Evolutionary conservation across 208 protist species (phyloP).

Genomic region (Leptomonas seymouri): DNA sequence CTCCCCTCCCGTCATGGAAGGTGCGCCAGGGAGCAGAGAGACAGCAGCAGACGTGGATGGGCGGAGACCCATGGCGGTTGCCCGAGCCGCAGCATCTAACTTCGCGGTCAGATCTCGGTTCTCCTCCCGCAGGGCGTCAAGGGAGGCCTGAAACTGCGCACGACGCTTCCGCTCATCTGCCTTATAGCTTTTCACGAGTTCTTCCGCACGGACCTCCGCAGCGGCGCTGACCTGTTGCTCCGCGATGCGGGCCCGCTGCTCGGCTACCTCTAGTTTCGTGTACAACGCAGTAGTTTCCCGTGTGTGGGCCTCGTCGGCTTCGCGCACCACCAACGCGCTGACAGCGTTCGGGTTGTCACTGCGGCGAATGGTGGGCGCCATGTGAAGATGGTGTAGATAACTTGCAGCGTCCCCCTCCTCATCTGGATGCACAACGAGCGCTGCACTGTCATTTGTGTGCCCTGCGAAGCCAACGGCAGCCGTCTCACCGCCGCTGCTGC

Average conservation of each 20-base stretch:
- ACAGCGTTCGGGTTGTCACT: background rate
- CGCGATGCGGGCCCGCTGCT: constrained; percentile 22
- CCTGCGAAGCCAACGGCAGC: no score
- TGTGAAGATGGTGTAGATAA: no score
- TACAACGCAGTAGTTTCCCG: constrained; percentile 41
- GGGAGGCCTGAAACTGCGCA: constrained; percentile 48
- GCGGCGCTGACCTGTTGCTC: constrained; percentile 30
- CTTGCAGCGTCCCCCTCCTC: background rate
- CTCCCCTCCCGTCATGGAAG: background rate
- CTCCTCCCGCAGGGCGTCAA: constrained; percentile 51
- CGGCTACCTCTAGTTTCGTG: constrained; percentile 29
- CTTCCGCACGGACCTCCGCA: constrained; percentile 28
- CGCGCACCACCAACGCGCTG: constrained; percentile 3
- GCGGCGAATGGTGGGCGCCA: no score
- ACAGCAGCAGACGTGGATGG: background rate
- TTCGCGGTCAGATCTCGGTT: constrained; percentile 44
- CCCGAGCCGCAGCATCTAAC: constrained; percentile 30
- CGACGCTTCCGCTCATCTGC: constrained; percentile 46
- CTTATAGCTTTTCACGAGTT: constrained; percentile 30
- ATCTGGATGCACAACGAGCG: background rate
- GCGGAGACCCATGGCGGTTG: constrained; percentile 22
- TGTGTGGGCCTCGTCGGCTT: constrained; percentile 36
- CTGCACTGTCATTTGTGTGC: background rate
- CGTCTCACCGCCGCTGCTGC: no score
- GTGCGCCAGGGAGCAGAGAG: background rate